A percentile compares a stretch with the other conserved stretches of the same genome.
These are phyloP conservation scores for Lactifluus pinguis DNA, from an alignment of 768 basidiomycete species.

Conservation along the genomic window DNA sequence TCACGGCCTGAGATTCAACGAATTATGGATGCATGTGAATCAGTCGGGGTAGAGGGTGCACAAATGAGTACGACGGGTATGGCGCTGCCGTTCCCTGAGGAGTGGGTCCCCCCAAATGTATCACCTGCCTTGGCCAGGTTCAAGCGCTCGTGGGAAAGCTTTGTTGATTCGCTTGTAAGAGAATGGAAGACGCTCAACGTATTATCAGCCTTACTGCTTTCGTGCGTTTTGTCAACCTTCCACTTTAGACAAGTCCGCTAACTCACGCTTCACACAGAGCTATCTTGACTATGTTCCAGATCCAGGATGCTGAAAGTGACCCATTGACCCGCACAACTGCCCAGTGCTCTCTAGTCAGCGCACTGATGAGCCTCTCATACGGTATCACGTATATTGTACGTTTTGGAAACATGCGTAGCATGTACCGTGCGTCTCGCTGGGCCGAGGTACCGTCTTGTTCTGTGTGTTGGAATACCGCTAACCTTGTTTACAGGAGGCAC, in stretches of 20 bases:
- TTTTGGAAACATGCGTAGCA: conserved; percentile 63
- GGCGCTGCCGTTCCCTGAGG: conserved; percentile 27
- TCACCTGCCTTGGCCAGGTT: conserved; percentile 60
- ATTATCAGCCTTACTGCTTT: conserved; percentile 50
- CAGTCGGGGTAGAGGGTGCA: not conserved
- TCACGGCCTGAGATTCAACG: conserved; percentile 58
- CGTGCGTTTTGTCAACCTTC: not conserved
- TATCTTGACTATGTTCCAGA: conserved; percentile 63
- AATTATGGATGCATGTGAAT: conserved; percentile 28
- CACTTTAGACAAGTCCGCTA: not conserved
- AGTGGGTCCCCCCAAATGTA: conserved; percentile 38
- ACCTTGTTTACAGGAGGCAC: conserved; percentile 42
- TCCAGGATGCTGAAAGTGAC: conserved; percentile 39
- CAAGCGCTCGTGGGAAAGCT: conserved; percentile 57
- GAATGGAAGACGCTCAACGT: conserved; percentile 76
- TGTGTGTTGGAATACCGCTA: not conserved
- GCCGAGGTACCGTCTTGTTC: conserved; percentile 43
- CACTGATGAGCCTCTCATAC: conserved; percentile 61
- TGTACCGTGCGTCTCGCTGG: conserved; percentile 64
- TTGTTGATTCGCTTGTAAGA: conserved; percentile 57
- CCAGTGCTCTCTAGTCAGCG: conserved; percentile 54
- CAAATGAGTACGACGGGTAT: not conserved
- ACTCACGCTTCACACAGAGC: conserved; percentile 34
- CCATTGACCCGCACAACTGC: conserved; percentile 55
- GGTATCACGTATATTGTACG: conserved; percentile 68